These are phyloP conservation scores for Talaromyces borbonicus DNA, from an alignment of 495 filamentous ascomycete genomes.

Conservation along the genomic window DNA sequence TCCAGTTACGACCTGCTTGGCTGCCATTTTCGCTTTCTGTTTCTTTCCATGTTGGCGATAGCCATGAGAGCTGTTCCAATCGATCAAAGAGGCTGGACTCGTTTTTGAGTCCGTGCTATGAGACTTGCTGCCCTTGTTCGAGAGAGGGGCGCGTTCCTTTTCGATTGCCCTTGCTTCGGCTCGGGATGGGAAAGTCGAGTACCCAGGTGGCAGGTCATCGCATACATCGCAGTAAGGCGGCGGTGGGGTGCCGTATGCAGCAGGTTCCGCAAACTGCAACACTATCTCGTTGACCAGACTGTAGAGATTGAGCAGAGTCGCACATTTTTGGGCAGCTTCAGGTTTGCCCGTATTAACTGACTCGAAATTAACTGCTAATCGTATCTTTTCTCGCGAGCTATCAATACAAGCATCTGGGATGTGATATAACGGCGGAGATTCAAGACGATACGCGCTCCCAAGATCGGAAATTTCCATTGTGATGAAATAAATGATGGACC, in stretches of 20 bases:
- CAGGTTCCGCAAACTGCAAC: conserved; percentile 11
- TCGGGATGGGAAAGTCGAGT: conserved; percentile 21
- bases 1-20: conserved; percentile 18
- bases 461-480: not conserved
- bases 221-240: conserved; percentile 36
- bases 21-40: conserved; percentile 32
- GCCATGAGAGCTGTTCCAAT: conserved; percentile 42
- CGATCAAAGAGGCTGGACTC: conserved; percentile 19
- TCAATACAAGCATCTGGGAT: not conserved
- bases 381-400: not conserved
- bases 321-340: too few relatives aligned
- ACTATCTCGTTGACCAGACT: conserved; percentile 12
- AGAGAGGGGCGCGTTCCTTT: conserved; percentile 10
- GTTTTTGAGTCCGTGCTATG: conserved; percentile 13
- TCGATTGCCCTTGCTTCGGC: conserved; percentile 16
- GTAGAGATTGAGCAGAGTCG: conserved; percentile 5
- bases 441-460: not conserved
- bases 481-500: not conserved
- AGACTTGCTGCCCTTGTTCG: conserved; percentile 16
- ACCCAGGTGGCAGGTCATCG: conserved; percentile 34
- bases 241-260: conserved; percentile 22
- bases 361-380: not conserved
- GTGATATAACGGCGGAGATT: not conserved
- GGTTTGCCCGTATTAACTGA: not conserved
- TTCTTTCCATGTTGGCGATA: conserved; percentile 38